Evolutionary conservation across 208 protist genomes (phyloP), one percentile per base, ranked within the genome.

Genomic region (Trypanosoma rangeli): DNA sequence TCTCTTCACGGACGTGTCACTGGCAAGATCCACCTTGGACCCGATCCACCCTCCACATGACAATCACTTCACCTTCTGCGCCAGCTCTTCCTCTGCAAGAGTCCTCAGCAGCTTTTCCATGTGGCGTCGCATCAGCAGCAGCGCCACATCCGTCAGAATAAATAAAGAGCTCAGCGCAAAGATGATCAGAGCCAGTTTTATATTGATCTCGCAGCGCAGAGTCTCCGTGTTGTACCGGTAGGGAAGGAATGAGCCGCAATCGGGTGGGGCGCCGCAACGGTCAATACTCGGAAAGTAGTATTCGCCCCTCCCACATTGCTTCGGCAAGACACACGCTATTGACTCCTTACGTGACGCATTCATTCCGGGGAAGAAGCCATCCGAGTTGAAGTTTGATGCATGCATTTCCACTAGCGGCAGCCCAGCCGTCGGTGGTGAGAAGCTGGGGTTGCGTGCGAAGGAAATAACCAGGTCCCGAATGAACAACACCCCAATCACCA

Each of bases 401-500:
- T 10, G 16, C 33, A 72, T 58, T 1, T 49, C 0, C 37, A 72
- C 42, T 15, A 60, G 1, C 22, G 55, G 44, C 18, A 42, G 20
- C 20, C 54, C 26, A 28, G n/a, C 0, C 35, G 10, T 59, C 1
- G 64, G 3, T 29, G 24, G 13, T 24, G 26, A n/a, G 26, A 2
- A 3, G 1, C 1, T 4, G 3, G 62, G 55, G 5, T 20, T 22
- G 46, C 83, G 83, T 18, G 86, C 79, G 2, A 85, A n/a, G 3
- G 74, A 77, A 44, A 86, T 10, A 0, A 73, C 84, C 5, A 74
- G 75, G 20, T 84, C 81, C 54, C 59, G 64, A 52, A 92, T 73
- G n/a, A 79, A 74, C 35, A 73, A 31, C 62, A 80, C 68, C 31
- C 86, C 83, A 39, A 92, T 68, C 16, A 87, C 80, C 24, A 89